These are phyloP conservation scores for Chlamydomonas eustigma DNA, from an alignment of 139 green algal genomes.

Conservation along the genomic window DNA sequence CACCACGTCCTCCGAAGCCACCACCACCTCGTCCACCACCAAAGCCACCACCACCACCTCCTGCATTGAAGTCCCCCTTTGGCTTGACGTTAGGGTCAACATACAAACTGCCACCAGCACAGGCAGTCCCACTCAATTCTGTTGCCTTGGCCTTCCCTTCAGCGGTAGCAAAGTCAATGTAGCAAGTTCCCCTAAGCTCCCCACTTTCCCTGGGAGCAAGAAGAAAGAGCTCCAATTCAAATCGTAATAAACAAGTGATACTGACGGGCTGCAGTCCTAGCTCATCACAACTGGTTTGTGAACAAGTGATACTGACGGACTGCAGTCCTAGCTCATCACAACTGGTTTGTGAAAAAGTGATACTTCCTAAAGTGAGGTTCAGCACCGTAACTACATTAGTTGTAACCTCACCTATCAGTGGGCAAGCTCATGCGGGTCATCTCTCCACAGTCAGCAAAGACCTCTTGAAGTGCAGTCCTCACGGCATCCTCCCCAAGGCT, in stretches of 20 bases:
- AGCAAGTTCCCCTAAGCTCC: constrained; percentile 67
- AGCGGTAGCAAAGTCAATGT: constrained; percentile 59
- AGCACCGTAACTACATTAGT: too few relatives aligned
- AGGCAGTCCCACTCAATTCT: constrained; percentile 54
- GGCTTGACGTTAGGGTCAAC: constrained; percentile 55
- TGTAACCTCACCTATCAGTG: constrained; percentile 32
- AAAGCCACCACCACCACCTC: neutral
- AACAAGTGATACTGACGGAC: too few relatives aligned
- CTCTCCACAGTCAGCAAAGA: constrained; percentile 56
- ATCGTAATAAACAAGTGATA: neutral
- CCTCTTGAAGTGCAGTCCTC: constrained; percentile 52
- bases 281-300: too few relatives aligned
- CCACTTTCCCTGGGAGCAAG: constrained; percentile 27
- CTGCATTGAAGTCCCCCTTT: neutral
- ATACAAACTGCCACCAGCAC: constrained; percentile 47
- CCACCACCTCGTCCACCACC: constrained; percentile 1
- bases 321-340: too few relatives aligned
- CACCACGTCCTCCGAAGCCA: neutral
- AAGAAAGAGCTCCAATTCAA: too few relatives aligned
- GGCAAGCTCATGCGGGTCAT: constrained; percentile 62
- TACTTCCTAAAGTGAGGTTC: too few relatives aligned
- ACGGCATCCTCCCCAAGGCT: constrained; percentile 63
- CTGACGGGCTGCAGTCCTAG: too few relatives aligned
- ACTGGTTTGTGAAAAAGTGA: too few relatives aligned
- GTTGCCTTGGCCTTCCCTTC: constrained; percentile 56